phyloP scores from a whole-genome alignment of 305 asterid species.

The Fraxinus dipetala region DNA sequence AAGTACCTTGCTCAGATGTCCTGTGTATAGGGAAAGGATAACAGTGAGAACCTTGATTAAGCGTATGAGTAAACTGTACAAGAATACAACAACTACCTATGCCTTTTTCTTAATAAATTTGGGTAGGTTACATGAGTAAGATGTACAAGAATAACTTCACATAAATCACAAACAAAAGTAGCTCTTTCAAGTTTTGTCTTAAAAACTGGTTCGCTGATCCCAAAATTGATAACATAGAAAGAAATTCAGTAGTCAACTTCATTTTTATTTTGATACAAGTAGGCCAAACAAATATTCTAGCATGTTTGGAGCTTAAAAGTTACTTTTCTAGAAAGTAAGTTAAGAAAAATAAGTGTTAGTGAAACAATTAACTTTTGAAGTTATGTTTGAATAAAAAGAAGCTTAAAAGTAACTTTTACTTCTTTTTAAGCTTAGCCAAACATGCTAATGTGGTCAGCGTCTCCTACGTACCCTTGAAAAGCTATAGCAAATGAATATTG shows the following conservation, averaged over 20 bases:
- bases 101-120: not conserved
- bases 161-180: not conserved
- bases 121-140: not conserved
- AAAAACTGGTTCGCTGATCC: not conserved
- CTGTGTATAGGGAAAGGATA: constrained; percentile 45
- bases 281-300: not conserved
- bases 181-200: not conserved
- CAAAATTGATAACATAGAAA: not conserved
- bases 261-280: not conserved
- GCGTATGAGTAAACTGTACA: not conserved
- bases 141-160: not conserved
- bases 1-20: constrained; percentile 68
- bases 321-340: not conserved
- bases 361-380: not conserved
- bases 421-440: not conserved
- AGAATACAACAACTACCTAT: not conserved
- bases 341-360: not conserved
- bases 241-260: not conserved
- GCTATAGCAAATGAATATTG: not conserved
- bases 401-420: not conserved
- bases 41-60: constrained; percentile 17
- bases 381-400: not conserved
- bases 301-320: not conserved
- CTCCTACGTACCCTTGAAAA: not conserved
- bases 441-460: not conserved